Evolutionary conservation across 2,329 filamentous ascomycete genomes (phyloP).

Genomic region (Annulohypoxylon truncatum): DNA sequence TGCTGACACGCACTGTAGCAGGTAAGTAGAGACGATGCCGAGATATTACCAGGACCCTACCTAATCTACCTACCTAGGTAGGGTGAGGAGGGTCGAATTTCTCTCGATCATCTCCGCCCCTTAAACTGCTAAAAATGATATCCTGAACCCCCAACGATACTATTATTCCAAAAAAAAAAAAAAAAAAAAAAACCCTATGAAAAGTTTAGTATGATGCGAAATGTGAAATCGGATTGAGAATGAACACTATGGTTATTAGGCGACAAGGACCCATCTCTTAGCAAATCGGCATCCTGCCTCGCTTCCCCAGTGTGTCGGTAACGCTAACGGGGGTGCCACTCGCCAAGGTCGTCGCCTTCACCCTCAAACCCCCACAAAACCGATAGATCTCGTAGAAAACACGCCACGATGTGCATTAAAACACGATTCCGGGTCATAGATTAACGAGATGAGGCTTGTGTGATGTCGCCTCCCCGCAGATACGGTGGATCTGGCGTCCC

Average conservation of each 20-base stretch:
- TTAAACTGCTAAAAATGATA: background rate
- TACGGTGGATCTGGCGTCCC: background rate
- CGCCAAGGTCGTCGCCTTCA: constrained; percentile 23
- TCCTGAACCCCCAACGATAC: too few relatives aligned
- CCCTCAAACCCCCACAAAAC: background rate
- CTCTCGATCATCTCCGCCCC: background rate
- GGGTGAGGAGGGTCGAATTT: background rate
- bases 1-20: background rate
- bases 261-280: constrained; percentile 1
- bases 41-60: too few relatives aligned
- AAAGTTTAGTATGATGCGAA: background rate
- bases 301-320: constrained; percentile 19
- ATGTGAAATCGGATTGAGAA: background rate
- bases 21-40: background rate
- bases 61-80: background rate
- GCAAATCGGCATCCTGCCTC: constrained; percentile 18
- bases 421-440: background rate
- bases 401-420: background rate
- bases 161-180: too few relatives aligned
- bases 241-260: background rate
- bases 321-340: constrained; percentile 12
- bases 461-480: background rate
- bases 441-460: background rate
- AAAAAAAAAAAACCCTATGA: background rate
- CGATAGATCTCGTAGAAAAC: constrained; percentile 5